Conservation (phyloP, 768 basidiomycete genomes). For the Leccinellum albellum region DNA sequence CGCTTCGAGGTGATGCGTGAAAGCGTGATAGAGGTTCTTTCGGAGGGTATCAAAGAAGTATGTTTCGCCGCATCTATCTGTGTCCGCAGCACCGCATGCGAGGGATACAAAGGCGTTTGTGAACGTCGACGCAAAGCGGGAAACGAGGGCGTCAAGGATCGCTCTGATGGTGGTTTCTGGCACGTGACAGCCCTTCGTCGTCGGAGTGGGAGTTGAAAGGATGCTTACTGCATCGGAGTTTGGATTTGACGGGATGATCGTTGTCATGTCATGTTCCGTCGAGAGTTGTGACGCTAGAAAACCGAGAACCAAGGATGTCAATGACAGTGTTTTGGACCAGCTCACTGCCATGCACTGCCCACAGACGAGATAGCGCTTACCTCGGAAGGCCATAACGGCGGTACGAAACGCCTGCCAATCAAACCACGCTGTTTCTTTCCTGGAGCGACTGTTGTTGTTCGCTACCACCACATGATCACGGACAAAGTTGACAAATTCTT, state of each 20-base stretch:
- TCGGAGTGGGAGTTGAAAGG: not conserved
- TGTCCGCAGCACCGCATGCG: too few species aligned
- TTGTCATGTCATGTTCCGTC: not conserved
- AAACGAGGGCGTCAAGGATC: slow-evolving; percentile 1
- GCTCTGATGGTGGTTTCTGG: not conserved
- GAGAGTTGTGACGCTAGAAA: not conserved
- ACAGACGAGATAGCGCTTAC: not conserved
- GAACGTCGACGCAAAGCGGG: not conserved
- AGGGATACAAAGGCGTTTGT: not conserved
- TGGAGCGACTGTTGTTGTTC: not conserved
- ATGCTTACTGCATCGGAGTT: not conserved
- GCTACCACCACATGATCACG: not conserved
- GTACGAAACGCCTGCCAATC: not conserved
- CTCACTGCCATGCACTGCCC: not conserved
- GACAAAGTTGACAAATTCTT: slow-evolving; percentile 6
- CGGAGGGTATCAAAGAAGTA: slow-evolving; percentile 6
- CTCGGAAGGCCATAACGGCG: not conserved
- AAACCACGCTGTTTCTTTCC: not conserved
- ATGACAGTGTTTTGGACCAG: not conserved
- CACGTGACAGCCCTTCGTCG: not conserved
- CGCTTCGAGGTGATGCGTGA: slow-evolving; percentile 1
- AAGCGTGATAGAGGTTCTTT: slow-evolving; percentile 1
- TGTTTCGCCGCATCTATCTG: not conserved
- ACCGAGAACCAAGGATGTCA: not conserved
- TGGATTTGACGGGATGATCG: not conserved